Evolutionary conservation across 1,284 basidiomycete genomes (phyloP).

Genomic region (Moesziomyces aphidis): DNA sequence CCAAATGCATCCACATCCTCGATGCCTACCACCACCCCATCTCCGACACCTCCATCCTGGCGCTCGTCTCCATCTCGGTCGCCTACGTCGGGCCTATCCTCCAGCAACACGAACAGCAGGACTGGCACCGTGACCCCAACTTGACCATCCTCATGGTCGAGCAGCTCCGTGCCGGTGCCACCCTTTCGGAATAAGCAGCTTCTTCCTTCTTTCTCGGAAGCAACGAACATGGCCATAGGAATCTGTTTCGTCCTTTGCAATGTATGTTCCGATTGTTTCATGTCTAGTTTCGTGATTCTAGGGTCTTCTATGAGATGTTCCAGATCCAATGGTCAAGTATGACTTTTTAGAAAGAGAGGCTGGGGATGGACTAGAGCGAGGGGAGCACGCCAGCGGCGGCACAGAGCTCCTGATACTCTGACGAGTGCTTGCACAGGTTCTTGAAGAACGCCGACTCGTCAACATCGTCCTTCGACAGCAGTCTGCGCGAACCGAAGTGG

Average conservation of each 20-base stretch:
- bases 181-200: conserved; percentile 6
- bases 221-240: not conserved
- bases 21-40: conserved; percentile 57
- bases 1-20: conserved; percentile 56
- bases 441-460: conserved; percentile 32
- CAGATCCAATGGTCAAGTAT: no score
- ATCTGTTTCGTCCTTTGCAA: no score
- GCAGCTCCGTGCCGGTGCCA: conserved; percentile 26
- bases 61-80: conserved; percentile 23
- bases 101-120: conserved; percentile 26
- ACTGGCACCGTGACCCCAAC: conserved; percentile 29
- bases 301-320: not conserved
- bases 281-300: not conserved
- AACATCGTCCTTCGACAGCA: conserved; percentile 23
- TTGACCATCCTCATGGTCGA: conserved; percentile 38
- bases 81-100: conserved; percentile 29
- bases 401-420: conserved; percentile 34
- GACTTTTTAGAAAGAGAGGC: no score
- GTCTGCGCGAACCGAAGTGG: not conserved
- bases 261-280: no score
- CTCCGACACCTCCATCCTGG: conserved; percentile 50
- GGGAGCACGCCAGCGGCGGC: conserved; percentile 18
- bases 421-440: conserved; percentile 32
- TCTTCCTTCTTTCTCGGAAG: not conserved
- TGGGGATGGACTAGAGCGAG: not conserved